Base-by-base conservation (phyloP, 176 grass and related monocot genomes). In the Phyllostachys edulis region DNA sequence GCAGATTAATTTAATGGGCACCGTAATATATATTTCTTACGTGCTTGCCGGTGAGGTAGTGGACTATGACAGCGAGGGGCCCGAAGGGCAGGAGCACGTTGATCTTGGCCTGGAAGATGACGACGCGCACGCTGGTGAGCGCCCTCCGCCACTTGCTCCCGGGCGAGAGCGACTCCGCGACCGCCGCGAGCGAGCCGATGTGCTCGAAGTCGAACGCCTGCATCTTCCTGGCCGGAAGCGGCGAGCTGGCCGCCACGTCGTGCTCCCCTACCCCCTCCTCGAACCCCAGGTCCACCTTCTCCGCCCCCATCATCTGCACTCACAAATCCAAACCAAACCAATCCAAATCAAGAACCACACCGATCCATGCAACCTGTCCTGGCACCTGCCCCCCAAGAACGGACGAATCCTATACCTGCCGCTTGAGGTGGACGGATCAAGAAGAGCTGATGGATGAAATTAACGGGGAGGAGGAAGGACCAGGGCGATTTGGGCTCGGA, bases 51-150 rank as follows among this genome's bases (percentile, higher is more conserved):
- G 88, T 81, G 84, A 87, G 47, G 77, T 99, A 96, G 85, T 94
- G 96, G 81, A 99, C 89, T 81, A 90, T 73, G 82, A 99, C 87
- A 16, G 96, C 96, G 78, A 99, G 78, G 23, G 96, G 96, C 8
- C 96, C 96, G 81, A 99, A 99, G 24, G 96, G 96, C 46, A 99
- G 87, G 26, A 99, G 83, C 49, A 99, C 83, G 57, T 96, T 96
- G 72, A 96, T 96, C 89, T 94, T 99, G 2, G 96, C 93, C 68
- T 94, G 80, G 81, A 99, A 83, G 85, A 99, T 86, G 85, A 99
- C 93, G 77, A 92, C 71, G 69, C 88, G 91, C 75, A 94, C 86
- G 77, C 93, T 99, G 80, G 78, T 89, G 56, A 94, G 73, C 69
- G 91, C 82, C 87, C 84, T 85, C 87, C 67, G 88, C 81, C 88